Percentiles rank a stretch among this genome's conserved stretches.
Conservation (phyloP, 805 yeast species). For the Yueomyces sinensis region DNA sequence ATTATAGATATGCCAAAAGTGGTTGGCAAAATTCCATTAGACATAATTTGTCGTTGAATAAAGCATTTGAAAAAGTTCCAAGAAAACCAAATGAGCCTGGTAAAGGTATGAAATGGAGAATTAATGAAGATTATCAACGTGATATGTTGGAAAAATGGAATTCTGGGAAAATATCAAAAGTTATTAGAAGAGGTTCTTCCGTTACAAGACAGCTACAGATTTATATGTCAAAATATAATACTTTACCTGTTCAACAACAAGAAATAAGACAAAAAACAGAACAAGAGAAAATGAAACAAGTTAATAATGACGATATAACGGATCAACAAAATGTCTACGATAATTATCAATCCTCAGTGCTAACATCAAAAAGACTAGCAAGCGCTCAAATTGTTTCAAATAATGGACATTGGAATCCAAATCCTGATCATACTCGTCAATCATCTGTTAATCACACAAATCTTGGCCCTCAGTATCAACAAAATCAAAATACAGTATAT, state of each 20-base stretch:
- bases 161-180: conserved; percentile 56
- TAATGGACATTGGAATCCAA: not conserved
- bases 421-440: no score
- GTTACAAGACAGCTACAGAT: conserved; percentile 68
- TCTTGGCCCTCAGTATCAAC: no score
- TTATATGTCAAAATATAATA: conserved; percentile 38
- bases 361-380: no score
- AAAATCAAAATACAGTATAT: no score
- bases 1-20: conserved; percentile 72
- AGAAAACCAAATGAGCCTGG: conserved; percentile 89
- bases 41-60: conserved; percentile 84
- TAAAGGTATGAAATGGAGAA: conserved; percentile 99
- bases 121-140: conserved; percentile 64
- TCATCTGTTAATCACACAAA: no score
- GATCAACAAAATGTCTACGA: not conserved
- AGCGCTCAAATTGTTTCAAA: not conserved
- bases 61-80: conserved; percentile 95
- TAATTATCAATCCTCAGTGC: not conserved
- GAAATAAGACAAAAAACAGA: not conserved
- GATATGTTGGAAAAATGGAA: conserved; percentile 74
- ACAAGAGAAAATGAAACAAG: not conserved
- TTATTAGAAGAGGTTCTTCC: conserved; percentile 54
- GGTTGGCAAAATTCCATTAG: conserved; percentile 99
- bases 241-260: conserved; percentile 23
- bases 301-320: no score